Evolutionary conservation across 2,329 filamentous ascomycete genomes (phyloP), one percentile per base, ranked within the genome.

Genomic region (Sarocladiaceae sp.): DNA sequence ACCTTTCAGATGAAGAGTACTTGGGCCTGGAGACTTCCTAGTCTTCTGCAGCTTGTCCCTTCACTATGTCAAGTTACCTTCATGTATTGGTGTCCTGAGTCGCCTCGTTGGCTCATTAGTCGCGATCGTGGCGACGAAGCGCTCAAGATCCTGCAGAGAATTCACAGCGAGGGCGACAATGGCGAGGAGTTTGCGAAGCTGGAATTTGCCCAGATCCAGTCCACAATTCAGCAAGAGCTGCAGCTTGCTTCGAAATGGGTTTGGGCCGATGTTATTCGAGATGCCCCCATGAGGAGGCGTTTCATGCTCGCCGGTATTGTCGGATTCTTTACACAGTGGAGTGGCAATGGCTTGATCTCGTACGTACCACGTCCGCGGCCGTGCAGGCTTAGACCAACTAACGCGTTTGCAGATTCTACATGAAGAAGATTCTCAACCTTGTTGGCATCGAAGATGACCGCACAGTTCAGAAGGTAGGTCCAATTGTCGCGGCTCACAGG

Each of bases 111-210:
- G 56, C 55, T 62, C 2, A 60, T 76, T 26, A 64, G 69, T 36
- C 62, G 70, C 58, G 69, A 68, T 40, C 62, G 68, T 7, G 54
- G 57, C 3, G 65, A 74, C 3, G 70, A 73, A 22, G 60, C 61
- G 64, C 53, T 64, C 1, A 23, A 54, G 2, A 62, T 68, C 20
- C 55, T 75, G 0, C 64, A 65, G 18, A 70, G 68, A 35, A 75
- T 72, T 55, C 74, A 77, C 51, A 68, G 66, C 8, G 68, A 72
- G 54, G 73, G 72, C 5, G 67, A 76, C 52, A 55, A 54, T 28
- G 60, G 54, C 44, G 60, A 50, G 26, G 58, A 39, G n/a, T 57
- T 57, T 4, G 61, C 58, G 33, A 55, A 50, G 11, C 62, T 58
- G 52, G 63, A 62, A 58, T 62, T 65, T 51, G 54, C 58, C 8